Evolutionary conservation across 805 yeast species (phyloP), one percentile per base, ranked within the genome.

Genomic region (Clavispora carvajalis): DNA sequence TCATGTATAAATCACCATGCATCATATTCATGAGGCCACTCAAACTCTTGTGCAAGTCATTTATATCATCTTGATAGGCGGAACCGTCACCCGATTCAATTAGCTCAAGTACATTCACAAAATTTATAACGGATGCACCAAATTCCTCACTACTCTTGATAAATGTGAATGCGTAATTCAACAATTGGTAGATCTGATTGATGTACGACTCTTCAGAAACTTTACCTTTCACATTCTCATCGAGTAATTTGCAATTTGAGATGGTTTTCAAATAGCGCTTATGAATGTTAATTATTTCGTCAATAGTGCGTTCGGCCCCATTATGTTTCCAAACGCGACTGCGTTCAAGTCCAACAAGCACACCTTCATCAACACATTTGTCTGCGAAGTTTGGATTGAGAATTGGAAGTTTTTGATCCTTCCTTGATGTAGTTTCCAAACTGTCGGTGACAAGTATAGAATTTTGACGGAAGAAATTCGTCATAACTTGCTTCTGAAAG

Each of bases 1-100:
- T 67, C 25, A 57, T 59, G 61, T 60, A 73, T 40, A 62, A 59
- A 21, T 48, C 69, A 24, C 47, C 48, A 38, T 67, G 64, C 17
- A 80, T 58, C 40, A 66, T 67, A 5, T 57, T 57, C 39, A 71
- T 64, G 19, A 77, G 59, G 5, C 59, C 55, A 36, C 60, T 63
- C 38, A 76, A 59, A 50, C 47, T 55, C 46, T 11, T 48, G 41
- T 38, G 69, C 42, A 49, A 58, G 67, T 3, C 52, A n/a, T 57
- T 56, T 31, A 64, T 53, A 38, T 62, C 67, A 16, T 56, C 59
- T 18, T 58, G 63, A 12, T 52, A 47, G 17, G 53, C 60, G 1
- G 2, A 17, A 13, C 33, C 19, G 11, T 25, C 29, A 7, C 34
- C 34, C n/a, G 34, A 39, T 23, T 35, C 22, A 17, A 29, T 28